Evolutionary conservation across 1,284 basidiomycete species (phyloP), one percentile per base, ranked within the genome.

Genomic region (Trametes sp.): DNA sequence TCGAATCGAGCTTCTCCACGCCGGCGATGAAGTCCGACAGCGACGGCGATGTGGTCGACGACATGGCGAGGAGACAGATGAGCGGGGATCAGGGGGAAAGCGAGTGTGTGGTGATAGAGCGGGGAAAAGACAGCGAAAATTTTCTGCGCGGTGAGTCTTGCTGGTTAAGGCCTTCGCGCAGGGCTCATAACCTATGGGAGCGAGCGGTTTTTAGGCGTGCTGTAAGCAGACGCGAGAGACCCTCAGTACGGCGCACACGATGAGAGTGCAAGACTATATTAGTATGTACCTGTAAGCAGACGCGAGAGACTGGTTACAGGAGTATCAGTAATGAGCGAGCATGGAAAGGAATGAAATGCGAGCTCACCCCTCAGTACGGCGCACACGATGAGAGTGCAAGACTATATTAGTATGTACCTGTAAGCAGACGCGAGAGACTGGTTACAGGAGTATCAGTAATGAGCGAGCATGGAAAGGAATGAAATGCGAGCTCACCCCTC

Each of bases 141-240:
- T 21, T 45, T 45, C 42, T 45, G 42, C 24, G 42, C 42, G 42
- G 41, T 41, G 42, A 57, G 61, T 62, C 61, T 62, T 57, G 38
- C 51, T 26, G 19, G 55, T 56, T 46, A 53, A 46, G 49, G 45
- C 33, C n/a, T n/a, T n/a, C 55, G 21, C 55, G 51, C 54, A 56
- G 61, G 61, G 59, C 59, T 61, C 59, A 61, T 61, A 61, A 61
- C 59, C 59, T 61, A 46, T 46, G 28, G n/a, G 21, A 48, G 28
- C 46, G n/a, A 16, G 46, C 16, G 38, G n/a, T 24, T 14, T 45
- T 6, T 19, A 8, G 45, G 9, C 8, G 28, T 19, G 28, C 48
- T 49, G 48, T 33, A 21, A 49, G 10, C 2, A 16, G n/a, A 21
- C 28, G 33, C 42, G 48, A 8, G 19, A 7, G 28, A n/a, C 8